Evolutionary conservation across 164 flowering plant species (phyloP).

Genomic region (Pachysandra terminalis): DNA sequence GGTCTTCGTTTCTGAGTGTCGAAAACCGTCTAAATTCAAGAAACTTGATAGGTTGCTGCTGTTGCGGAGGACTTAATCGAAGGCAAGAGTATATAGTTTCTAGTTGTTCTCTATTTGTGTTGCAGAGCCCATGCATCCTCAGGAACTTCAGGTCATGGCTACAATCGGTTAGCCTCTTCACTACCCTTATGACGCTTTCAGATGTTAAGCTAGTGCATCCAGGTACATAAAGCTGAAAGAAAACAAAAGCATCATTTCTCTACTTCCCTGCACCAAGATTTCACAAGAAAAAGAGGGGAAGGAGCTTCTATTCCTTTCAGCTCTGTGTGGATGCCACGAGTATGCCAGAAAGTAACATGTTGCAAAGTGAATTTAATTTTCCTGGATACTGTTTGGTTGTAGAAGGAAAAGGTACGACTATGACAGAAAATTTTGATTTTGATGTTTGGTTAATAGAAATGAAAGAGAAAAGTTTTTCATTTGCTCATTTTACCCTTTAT

Average conservation of each 20-base stretch:
- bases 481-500: no score
- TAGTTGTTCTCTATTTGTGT: conserved; percentile 44
- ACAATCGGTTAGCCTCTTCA: conserved; percentile 31
- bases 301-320: neutral
- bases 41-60: conserved; percentile 12
- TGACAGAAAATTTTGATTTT: no score
- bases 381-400: no score
- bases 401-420: no score
- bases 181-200: conserved; percentile 52
- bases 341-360: no score
- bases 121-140: conserved; percentile 46
- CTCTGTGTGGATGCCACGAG: no score
- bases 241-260: neutral
- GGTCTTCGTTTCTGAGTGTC: neutral
- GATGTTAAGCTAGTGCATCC: conserved; percentile 66
- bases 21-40: conserved; percentile 16
- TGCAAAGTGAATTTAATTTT: no score
- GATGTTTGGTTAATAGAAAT: no score
- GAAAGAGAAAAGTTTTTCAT: no score
- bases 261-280: neutral
- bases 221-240: conserved; percentile 56
- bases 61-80: conserved; percentile 12
- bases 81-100: conserved; percentile 33
- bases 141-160: conserved; percentile 31
- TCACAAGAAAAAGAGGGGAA: neutral